These are phyloP conservation scores for Ocimum tenuiflorum DNA, from an alignment of 257 asterid genomes.

Conservation along the genomic window DNA sequence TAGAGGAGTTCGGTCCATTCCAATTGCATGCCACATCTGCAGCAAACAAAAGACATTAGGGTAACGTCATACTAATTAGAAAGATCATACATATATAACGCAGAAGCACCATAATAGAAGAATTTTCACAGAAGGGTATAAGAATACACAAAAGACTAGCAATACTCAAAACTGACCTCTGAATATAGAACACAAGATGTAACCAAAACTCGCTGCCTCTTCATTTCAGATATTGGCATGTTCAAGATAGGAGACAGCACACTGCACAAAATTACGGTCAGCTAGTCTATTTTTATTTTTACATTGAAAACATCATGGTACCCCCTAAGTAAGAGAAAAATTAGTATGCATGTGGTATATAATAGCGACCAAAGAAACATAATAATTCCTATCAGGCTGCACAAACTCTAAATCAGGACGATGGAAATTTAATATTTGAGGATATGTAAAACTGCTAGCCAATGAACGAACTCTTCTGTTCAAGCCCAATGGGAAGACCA, in stretches of 20 bases:
- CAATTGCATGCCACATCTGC: constrained; percentile 92
- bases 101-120: constrained; percentile 11
- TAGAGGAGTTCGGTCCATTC: constrained; percentile 67
- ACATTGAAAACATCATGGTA: constrained; percentile 12
- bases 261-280: constrained; percentile 41
- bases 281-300: constrained; percentile 26
- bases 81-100: constrained; percentile 1
- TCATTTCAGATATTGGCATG: constrained; percentile 83
- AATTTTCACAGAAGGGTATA: constrained; percentile 2
- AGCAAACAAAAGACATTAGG: constrained; percentile 20
- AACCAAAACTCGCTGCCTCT: constrained; percentile 93
- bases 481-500: no score
- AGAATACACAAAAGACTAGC: constrained; percentile 15
- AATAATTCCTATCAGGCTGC: background rate
- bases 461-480: no score
- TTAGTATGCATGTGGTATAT: constrained; percentile 12
- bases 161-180: constrained; percentile 56
- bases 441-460: no score
- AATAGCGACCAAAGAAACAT: constrained; percentile 7
- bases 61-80: constrained; percentile 13
- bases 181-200: constrained; percentile 89
- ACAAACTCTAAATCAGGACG: constrained; percentile 13
- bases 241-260: constrained; percentile 90
- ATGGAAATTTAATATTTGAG: no score
- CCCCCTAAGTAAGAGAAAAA: constrained; percentile 17